These are phyloP conservation scores for Chlorella sorokiniana DNA, from an alignment of 139 green algal species.

Conservation along the genomic window DNA sequence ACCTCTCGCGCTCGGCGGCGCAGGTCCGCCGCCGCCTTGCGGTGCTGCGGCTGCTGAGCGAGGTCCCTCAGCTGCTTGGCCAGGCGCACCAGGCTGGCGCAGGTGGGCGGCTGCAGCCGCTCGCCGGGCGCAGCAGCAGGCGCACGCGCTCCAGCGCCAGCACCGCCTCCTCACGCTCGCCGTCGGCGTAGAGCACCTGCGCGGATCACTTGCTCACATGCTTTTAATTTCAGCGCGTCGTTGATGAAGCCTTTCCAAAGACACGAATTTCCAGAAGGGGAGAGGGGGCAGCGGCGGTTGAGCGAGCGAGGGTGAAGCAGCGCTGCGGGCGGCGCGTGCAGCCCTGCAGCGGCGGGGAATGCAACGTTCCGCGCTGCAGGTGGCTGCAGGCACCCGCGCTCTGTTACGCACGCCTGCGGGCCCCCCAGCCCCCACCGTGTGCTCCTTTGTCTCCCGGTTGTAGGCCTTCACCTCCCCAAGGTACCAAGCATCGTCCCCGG, in stretches of 20 bases:
- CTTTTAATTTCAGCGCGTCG: no score
- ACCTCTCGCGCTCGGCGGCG: background rate
- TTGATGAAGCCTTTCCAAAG: background rate
- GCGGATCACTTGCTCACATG: background rate
- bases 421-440: conserved; percentile 51
- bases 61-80: background rate
- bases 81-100: background rate
- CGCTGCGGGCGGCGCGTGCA: no score
- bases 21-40: background rate
- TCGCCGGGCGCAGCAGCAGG: conserved; percentile 52
- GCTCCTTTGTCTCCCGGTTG: conserved; percentile 40
- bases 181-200: conserved; percentile 68
- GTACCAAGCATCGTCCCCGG: conserved; percentile 71
- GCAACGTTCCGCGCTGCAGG: background rate
- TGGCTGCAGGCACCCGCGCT: background rate
- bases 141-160: conserved; percentile 62
- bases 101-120: conserved; percentile 36
- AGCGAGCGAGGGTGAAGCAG: no score
- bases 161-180: conserved; percentile 48
- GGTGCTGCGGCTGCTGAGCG: background rate
- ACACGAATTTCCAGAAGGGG: background rate
- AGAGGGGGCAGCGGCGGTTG: background rate
- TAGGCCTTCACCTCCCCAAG: conserved; percentile 47
- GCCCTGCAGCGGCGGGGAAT: background rate
- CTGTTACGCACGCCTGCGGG: background rate